Percentiles rank a stretch among this genome's conserved stretches.
phyloP scores from a whole-genome alignment of 2,329 filamentous ascomycete genomes.

The Colletotrichum scovillei region DNA sequence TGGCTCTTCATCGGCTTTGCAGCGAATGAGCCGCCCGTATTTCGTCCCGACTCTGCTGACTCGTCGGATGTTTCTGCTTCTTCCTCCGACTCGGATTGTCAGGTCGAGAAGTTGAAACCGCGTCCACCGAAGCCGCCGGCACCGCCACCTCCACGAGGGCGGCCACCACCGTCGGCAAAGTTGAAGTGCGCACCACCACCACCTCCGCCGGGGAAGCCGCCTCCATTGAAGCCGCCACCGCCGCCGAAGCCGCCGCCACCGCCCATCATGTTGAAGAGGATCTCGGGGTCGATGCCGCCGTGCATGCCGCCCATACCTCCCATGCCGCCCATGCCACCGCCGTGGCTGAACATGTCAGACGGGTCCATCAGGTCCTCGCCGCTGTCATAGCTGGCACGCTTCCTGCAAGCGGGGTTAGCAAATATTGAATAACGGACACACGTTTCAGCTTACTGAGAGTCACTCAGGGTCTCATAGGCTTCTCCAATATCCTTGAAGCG shows the following conservation, averaged over 20 bases:
- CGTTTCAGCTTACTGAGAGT: constrained; percentile 79
- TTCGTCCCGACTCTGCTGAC: constrained; percentile 41
- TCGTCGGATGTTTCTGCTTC: constrained; percentile 48
- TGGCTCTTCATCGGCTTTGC: constrained; percentile 44
- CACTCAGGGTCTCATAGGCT: constrained; percentile 94
- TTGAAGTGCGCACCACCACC: constrained; percentile 67
- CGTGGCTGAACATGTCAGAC: constrained; percentile 82
- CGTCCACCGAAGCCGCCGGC: constrained; percentile 46
- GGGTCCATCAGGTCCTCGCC: constrained; percentile 92
- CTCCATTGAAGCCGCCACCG: constrained; percentile 59
- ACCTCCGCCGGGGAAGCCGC: constrained; percentile 61
- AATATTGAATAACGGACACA: not conserved
- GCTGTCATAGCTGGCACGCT: constrained; percentile 89
- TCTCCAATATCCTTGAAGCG: constrained; percentile 98
- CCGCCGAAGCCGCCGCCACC: constrained; percentile 66
- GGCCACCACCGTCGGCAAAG: constrained; percentile 58
- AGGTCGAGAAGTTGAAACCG: constrained; percentile 56
- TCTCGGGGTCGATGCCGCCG: constrained; percentile 78
- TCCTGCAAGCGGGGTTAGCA: constrained; percentile 65
- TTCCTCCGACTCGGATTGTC: constrained; percentile 55
- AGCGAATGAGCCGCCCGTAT: constrained; percentile 39
- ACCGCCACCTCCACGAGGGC: constrained; percentile 51
- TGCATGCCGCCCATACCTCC: constrained; percentile 63
- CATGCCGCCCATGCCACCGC: constrained; percentile 70
- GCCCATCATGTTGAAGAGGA: constrained; percentile 88